Base-by-base conservation (phyloP, 257 asterid species). In the Catharanthus roseus region DNA sequence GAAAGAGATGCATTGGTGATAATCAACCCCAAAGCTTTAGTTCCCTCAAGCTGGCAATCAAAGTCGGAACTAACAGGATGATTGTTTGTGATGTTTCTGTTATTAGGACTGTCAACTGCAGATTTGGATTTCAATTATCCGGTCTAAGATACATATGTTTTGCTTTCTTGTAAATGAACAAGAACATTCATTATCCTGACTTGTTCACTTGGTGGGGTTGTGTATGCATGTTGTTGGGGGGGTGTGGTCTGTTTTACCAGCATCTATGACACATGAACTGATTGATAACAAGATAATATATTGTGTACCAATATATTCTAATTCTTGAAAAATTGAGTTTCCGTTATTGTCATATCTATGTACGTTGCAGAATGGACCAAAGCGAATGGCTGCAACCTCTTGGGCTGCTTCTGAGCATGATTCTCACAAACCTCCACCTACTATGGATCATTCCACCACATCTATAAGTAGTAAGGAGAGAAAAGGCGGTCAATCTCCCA, bases 321-420 rank as follows among this genome's bases (percentile, higher is more conserved):
- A 38, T 47, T 68, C 50, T 24, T 55, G 62, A 54, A 65, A 54
- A 65, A 62, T 26, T 26, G 33, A 41, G 41, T 42, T 12, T 7
- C 18, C 13, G 18, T 68, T 69, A 44, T 71, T 34, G 42, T 31
- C 75, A 24, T 68, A 26, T 76, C 24, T 10, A 39, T 74, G 28
- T 58, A 56, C 65, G 47, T 54, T 80, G 67, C 66, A 93, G 99
- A 88, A 91, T 42, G 99, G 99, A 54, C 96, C 96, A 47, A 91
- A 88, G 77, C 91, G 74, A 79, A 84, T 91, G 56, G 77, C 82
- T 39, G 77, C 69, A 33, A 86, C 65, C 24, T 51, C 85, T 71
- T 73, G 10, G 45, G 47, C 80, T 34, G 77, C 36, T 66, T 45
- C 75, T 10, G 81, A 68, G 71, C 77, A 75, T 12, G 73, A 76